Evolutionary conservation across 148 eudicot genomes (phyloP).

Genomic region (Persicaria maculosa): DNA sequence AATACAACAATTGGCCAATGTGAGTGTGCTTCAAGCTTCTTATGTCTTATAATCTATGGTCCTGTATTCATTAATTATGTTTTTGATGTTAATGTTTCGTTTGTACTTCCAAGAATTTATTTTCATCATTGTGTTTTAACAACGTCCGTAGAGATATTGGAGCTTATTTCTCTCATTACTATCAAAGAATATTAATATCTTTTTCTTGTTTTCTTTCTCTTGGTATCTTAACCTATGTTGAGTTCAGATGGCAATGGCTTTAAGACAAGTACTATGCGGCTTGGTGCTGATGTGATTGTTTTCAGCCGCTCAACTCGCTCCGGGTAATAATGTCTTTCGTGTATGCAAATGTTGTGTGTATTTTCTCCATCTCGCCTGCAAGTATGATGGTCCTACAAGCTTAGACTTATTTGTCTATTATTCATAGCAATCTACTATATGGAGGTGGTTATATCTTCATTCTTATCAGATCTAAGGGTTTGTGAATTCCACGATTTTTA

Average conservation of each 20-base stretch:
- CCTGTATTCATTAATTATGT: not conserved
- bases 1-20: conserved; percentile 93
- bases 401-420: not conserved
- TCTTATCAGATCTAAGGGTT: not conserved
- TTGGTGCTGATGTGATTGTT: conserved; percentile 95
- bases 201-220: not conserved
- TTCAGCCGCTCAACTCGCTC: conserved; percentile 63
- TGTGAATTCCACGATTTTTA: not conserved
- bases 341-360: not conserved
- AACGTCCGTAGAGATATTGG: not conserved
- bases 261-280: conserved; percentile 97
- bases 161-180: not conserved
- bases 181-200: not conserved
- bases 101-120: not conserved
- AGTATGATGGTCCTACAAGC: not conserved
- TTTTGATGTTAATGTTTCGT: not conserved
- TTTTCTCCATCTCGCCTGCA: not conserved
- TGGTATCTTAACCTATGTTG: conserved; percentile 14
- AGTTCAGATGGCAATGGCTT: conserved; percentile 93
- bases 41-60: not conserved
- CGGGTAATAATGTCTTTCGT: conserved; percentile 43
- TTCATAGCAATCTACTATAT: not conserved
- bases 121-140: not conserved
- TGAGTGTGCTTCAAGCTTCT: conserved; percentile 21
- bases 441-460: not conserved